Evolutionary conservation across 2,329 filamentous ascomycete genomes (phyloP).

Genomic region (Pyricularia pennisetigena): DNA sequence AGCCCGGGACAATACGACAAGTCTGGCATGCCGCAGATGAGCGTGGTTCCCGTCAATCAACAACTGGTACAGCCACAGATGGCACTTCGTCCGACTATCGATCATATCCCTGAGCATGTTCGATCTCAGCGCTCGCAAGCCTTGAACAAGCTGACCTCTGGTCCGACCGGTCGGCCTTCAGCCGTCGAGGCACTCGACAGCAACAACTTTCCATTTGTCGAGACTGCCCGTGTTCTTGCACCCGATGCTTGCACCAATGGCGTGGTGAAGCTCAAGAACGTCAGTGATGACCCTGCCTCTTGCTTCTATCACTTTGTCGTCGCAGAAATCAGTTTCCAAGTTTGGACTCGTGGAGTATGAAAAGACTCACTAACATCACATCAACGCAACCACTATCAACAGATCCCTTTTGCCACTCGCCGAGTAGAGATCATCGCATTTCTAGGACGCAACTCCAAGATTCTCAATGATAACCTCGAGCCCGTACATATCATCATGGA

Average conservation of each 20-base stretch:
- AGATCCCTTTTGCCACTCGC: slow-evolving; percentile 48
- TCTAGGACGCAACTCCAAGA: slow-evolving; percentile 45
- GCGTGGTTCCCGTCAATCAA: neutral
- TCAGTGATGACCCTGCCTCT: slow-evolving; percentile 21
- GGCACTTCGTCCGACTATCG: neutral
- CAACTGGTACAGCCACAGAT: neutral
- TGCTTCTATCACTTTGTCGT: neutral
- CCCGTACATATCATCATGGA: slow-evolving; percentile 57
- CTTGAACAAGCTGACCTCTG: slow-evolving; percentile 26
- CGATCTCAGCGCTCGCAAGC: slow-evolving; percentile 22
- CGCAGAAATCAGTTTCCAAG: neutral
- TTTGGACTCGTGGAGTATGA: too few relatives aligned
- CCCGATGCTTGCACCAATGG: slow-evolving; percentile 22
- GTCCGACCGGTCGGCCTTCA: slow-evolving; percentile 22
- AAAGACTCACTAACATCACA: neutral
- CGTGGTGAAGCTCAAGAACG: slow-evolving; percentile 40
- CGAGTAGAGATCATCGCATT: slow-evolving; percentile 48
- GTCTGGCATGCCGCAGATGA: neutral
- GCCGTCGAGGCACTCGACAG: slow-evolving; percentile 24
- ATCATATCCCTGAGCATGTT: slow-evolving; percentile 11
- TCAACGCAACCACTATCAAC: neutral
- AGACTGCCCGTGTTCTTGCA: slow-evolving; percentile 21
- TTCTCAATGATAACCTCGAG: slow-evolving; percentile 43
- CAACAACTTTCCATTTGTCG: slow-evolving; percentile 35
- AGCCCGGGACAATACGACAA: neutral